A percentile compares a stretch with the other conserved stretches of the same genome.
These are phyloP conservation scores for Bertia moriformis DNA, from an alignment of 2,329 filamentous ascomycete species.

Conservation along the genomic window DNA sequence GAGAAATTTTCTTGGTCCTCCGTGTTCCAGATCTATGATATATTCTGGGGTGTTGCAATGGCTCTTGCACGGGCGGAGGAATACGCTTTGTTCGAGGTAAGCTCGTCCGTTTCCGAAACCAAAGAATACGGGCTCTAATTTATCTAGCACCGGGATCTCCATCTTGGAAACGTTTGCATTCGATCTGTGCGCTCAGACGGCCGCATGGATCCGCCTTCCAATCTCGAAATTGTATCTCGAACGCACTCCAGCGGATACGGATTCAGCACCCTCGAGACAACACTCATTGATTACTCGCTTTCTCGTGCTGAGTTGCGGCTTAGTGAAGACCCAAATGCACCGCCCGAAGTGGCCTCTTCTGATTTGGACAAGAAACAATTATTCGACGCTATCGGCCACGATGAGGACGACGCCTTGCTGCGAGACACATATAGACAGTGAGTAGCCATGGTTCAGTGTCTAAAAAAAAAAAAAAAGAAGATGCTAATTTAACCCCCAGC, in stretches of 20 bases:
- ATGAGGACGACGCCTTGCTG: conserved; percentile 21
- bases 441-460: too few species aligned
- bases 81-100: conserved; percentile 38
- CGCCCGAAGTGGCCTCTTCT: conserved; percentile 17
- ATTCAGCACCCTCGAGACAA: conserved; percentile 40
- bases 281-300: conserved; percentile 53
- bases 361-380: conserved; percentile 24
- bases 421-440: conserved; percentile 24
- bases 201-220: conserved; percentile 14
- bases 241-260: conserved; percentile 22
- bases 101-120: not conserved
- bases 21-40: conserved; percentile 34
- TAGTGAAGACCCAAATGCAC: not conserved
- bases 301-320: conserved; percentile 27
- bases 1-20: conserved; percentile 16
- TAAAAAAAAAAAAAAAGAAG: too few species aligned
- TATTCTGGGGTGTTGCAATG: conserved; percentile 50
- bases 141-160: conserved; percentile 43
- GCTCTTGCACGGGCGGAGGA: conserved; percentile 45
- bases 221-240: conserved; percentile 12
- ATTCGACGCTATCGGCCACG: conserved; percentile 21
- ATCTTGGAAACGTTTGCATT: conserved; percentile 50
- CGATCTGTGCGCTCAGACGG: conserved; percentile 15
- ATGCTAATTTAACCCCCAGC: not conserved
- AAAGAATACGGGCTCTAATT: not conserved